Evolutionary conservation across 805 yeast genomes (phyloP), one percentile per base, ranked within the genome.

Genomic region (Kodamaea neixiangensis): DNA sequence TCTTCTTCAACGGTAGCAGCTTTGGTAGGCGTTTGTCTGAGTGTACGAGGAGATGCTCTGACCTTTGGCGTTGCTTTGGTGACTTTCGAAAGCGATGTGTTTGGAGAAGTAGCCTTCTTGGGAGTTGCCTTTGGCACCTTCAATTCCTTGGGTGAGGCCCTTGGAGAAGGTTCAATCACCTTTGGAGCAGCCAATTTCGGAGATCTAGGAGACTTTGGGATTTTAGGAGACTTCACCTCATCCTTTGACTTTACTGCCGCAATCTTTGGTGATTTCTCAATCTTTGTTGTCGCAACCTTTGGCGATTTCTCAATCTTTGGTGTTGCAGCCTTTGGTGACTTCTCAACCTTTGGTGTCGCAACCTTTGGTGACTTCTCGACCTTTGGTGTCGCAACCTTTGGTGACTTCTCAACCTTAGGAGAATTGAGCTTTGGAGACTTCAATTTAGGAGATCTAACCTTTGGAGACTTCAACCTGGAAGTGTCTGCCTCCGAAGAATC

Each of bases 1-100:
- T 68, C 71, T 31, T 66, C 68, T 18, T 61, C 58, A 7, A 62
- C 46, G 7, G 31, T 21, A 5, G n/a, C 25, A 9, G 18, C 14
- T 31, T 21, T 40, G 31, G 13, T 7, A 10, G 46, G 19, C 3
- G 49, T 13, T 15, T 17, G 5, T 17, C 18, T 47, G 4, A 35
- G 48, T 3, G n/a, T 20, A 9, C 31, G 31, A 11, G 50, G 37
- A 7, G 50, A 11, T 17, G 47, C 15, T 43, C 15, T 37, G 17
- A 22, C 22, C 15, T 14, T 47, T 15, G 49, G 37, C 15, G 33
- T 42, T 47, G 19, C 19, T 14, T 14, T 7, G 17, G 10, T 10
- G 33, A 17, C 20, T 17, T 44, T 29, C 31, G 47, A 37, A 44
- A 38, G 29, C 11, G 49, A 13, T 10, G 34, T 25, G 11, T 46